These are phyloP conservation scores for Metschnikowia hibisci DNA, from an alignment of 805 yeast species.

Conservation along the genomic window DNA sequence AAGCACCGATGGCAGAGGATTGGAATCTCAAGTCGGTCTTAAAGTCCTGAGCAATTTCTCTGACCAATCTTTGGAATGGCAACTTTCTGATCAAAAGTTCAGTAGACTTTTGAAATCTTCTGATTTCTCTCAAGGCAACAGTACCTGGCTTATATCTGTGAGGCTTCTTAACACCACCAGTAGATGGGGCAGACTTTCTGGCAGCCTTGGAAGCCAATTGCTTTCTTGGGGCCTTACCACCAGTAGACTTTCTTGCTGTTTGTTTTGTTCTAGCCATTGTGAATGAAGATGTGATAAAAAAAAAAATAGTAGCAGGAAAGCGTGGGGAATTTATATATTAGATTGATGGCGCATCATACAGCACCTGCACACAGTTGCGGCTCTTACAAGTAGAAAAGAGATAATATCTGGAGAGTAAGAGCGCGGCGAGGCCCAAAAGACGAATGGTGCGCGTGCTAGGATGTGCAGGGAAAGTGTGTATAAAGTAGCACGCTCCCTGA, in stretches of 20 bases:
- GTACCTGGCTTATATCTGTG: conserved; percentile 51
- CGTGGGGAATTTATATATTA: conserved; percentile 10
- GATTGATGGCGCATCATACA: background rate
- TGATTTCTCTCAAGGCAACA: conserved; percentile 47
- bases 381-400: background rate
- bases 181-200: conserved; percentile 45
- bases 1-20: conserved; percentile 46
- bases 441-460: conserved; percentile 8
- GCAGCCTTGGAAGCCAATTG: conserved; percentile 48
- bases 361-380: conserved; percentile 1
- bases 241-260: conserved; percentile 47
- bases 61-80: conserved; percentile 47
- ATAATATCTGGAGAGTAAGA: background rate
- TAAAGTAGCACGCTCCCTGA: conserved; percentile 10
- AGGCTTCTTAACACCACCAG: conserved; percentile 47
- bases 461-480: conserved; percentile 9
- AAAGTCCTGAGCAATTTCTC: conserved; percentile 47
- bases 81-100: conserved; percentile 46
- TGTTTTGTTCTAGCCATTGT: conserved; percentile 46
- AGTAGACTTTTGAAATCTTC: conserved; percentile 46
- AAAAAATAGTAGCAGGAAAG: background rate
- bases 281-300: conserved; percentile 6
- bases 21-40: conserved; percentile 46
- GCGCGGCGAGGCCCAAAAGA: conserved; percentile 6
- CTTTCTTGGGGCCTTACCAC: conserved; percentile 49